A percentile compares a stretch with the other conserved stretches of the same genome.
These are phyloP conservation scores for Erodium trifolium DNA, from an alignment of 441 rosid species.

Conservation along the genomic window DNA sequence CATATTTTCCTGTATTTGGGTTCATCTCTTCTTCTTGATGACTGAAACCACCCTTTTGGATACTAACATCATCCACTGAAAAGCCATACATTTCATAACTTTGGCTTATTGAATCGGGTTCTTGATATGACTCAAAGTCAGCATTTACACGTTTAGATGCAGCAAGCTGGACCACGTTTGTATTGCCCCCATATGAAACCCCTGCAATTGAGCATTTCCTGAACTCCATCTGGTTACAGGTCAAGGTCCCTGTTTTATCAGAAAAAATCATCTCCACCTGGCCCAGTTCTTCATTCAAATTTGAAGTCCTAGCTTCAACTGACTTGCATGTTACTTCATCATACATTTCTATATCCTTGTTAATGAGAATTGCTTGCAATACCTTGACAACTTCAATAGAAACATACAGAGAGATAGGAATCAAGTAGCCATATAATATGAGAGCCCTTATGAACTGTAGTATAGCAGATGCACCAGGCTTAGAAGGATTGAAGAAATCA, in stretches of 20 bases:
- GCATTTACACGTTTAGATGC: conserved; percentile 51
- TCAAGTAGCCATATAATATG: conserved; percentile 83
- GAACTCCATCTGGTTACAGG: conserved; percentile 98
- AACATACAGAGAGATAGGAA: conserved; percentile 89
- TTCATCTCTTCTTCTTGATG: conserved; percentile 20
- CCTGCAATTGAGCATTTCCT: conserved; percentile 93
- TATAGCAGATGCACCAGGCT: conserved; percentile 49
- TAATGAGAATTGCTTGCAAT: conserved; percentile 83
- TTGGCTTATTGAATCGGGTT: conserved; percentile 26
- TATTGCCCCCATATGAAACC: conserved; percentile 68
- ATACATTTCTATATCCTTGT: conserved; percentile 77
- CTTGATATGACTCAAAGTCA: conserved; percentile 38
- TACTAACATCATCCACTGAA: conserved; percentile 17
- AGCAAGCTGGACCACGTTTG: conserved; percentile 83
- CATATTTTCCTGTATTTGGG: conserved; percentile 14
- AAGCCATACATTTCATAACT: conserved; percentile 23
- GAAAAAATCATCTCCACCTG: conserved; percentile 94
- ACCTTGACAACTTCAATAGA: conserved; percentile 93
- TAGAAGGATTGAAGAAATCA: conserved; percentile 56
- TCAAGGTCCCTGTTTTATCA: conserved; percentile 96
- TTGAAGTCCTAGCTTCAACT: conserved; percentile 92
- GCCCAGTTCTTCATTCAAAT: conserved; percentile 97
- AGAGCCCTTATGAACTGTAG: conserved; percentile 71
- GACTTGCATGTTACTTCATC: conserved; percentile 83
- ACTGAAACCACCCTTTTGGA: conserved; percentile 18